Base-by-base conservation (phyloP, 2,329 filamentous ascomycete genomes). In the Lasiodiplodia sp. region DNA sequence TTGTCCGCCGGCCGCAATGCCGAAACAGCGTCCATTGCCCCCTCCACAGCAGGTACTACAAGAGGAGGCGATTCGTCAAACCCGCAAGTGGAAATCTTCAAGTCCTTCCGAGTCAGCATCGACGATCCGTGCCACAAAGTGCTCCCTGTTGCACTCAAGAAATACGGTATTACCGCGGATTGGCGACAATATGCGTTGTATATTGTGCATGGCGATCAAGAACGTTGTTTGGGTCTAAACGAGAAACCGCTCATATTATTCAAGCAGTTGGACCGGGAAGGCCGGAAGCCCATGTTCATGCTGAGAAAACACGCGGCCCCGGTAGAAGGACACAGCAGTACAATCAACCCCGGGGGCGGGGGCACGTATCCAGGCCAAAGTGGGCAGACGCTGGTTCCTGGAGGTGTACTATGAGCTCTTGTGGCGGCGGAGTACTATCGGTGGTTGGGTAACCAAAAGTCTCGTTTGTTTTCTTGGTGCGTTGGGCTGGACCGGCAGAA, bases 271-370 rank as follows among this genome's bases (percentile, higher is more conserved):
- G 94, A 98, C 78, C 94, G 94, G 79, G 96, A 98, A 83, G 96
- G 96, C 57, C 92, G 96, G 82, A 99, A 98, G 79, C 96, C 96
- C 25, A 98, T 98, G 96, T 99, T 99, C 77, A 99, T 99, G 96
- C 84, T 99, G 68, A 85, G 96, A 66, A 87, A 87, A 72, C 86
- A 90, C 72, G 86, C 87, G n/a, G 86, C 87, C 66, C 80, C 84
- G 4, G 76, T 80, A 40, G 84, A 85, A 71, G 83, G 82, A 21
- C 82, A 82, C 70, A 76, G 78, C 7, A 79, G 78, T 63, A 81
- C 79, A 5, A 78, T 80, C 14, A 77, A 76, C 28, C 77, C 77
- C 28, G 79, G 79, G 51, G 76, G 77, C 47, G 72, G 76, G 25
- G 68, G 72, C 56, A 73, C 18, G 2, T 68, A 68, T 37, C 40